Conservation (phyloP, 805 yeast genomes). For the Saccharomycopsis capsularis region DNA sequence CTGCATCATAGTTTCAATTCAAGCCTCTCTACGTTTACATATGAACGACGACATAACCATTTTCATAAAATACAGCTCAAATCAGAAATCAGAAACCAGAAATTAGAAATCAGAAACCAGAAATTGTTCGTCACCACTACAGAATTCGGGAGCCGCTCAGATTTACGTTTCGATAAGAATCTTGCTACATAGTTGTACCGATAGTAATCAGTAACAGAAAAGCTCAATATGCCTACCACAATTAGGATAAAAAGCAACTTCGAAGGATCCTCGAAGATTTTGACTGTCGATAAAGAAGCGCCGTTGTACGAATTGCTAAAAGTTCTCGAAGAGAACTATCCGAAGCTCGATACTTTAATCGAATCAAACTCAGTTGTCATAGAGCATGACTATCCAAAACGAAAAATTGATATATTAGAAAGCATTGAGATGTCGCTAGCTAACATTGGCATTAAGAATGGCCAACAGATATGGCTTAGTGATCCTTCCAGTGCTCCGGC, state of each 20-base stretch:
- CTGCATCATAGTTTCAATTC: no score
- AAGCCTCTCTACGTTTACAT: no score
- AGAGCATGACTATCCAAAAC: slow-evolving; percentile 7
- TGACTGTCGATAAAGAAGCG: not conserved
- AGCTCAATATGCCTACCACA: no score
- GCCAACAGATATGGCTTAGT: slow-evolving; percentile 12
- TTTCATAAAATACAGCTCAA: no score
- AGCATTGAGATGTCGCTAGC: slow-evolving; percentile 2
- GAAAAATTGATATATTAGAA: slow-evolving; percentile 2
- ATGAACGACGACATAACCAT: no score
- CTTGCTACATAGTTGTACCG: no score
- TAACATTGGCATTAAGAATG: slow-evolving; percentile 8
- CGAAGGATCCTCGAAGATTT: not conserved
- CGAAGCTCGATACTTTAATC: not conserved
- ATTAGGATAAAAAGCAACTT: not conserved
- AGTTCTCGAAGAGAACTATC: not conserved
- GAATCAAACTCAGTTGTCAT: not conserved
- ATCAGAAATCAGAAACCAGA: no score
- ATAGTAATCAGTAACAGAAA: not conserved
- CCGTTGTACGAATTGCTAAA: not conserved
- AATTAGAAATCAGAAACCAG: no score
- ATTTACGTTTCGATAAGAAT: no score
- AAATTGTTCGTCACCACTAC: no score
- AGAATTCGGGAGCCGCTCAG: no score
- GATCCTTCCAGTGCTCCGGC: not conserved